These are phyloP conservation scores for Mycena leptocephala DNA, from an alignment of 768 basidiomycete genomes.

Conservation along the genomic window DNA sequence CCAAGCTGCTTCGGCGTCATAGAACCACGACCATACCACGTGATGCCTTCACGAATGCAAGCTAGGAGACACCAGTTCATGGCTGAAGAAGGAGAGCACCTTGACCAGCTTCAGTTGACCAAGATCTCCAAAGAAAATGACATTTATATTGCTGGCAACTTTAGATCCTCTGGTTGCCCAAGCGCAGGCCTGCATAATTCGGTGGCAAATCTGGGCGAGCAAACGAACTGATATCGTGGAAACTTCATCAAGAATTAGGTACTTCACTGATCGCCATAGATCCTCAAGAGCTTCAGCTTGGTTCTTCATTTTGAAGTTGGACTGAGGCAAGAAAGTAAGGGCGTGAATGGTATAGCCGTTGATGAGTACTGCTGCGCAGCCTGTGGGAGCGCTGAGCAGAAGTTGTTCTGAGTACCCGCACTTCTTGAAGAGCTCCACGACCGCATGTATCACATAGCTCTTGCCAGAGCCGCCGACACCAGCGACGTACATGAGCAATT, in stretches of 20 bases:
- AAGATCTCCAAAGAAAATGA: constrained; percentile 7
- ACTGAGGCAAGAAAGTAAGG: background rate
- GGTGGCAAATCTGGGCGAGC: background rate
- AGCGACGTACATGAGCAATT: constrained; percentile 7
- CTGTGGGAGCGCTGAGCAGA: constrained; percentile 9
- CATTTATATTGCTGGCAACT: background rate
- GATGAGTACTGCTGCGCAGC: constrained; percentile 9
- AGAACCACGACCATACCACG: background rate
- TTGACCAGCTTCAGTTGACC: constrained; percentile 2
- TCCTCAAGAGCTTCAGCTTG: background rate
- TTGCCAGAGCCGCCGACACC: constrained; percentile 3
- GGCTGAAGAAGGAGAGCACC: background rate
- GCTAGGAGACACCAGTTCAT: background rate
- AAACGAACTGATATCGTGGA: constrained; percentile 1
- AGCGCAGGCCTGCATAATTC: background rate
- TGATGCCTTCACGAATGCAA: background rate
- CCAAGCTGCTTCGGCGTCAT: background rate
- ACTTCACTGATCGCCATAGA: background rate
- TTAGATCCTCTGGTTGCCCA: background rate
- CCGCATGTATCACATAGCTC: background rate
- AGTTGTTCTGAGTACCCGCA: background rate
- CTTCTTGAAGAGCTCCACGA: background rate
- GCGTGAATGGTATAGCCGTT: constrained; percentile 14
- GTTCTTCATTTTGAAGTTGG: background rate
- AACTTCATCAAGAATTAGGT: constrained; percentile 11